These are phyloP conservation scores for Boletus edulis DNA, from an alignment of 768 basidiomycete genomes.

Conservation along the genomic window DNA sequence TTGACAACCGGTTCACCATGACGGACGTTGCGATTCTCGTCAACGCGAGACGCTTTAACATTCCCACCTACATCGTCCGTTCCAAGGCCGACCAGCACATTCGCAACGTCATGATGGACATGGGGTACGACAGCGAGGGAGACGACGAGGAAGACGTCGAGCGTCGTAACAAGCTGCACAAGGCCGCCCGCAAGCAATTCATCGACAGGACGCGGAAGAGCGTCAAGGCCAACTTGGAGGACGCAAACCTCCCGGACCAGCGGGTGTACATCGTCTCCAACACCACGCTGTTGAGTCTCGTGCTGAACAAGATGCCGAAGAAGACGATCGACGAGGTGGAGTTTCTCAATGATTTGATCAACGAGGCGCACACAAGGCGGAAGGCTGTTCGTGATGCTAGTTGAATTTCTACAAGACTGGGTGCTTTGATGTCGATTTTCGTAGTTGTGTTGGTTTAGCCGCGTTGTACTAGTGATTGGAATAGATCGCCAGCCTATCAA, in stretches of 20 bases:
- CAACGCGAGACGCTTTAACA: conserved; percentile 13
- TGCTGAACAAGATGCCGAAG: conserved; percentile 15
- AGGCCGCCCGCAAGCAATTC: conserved; percentile 13
- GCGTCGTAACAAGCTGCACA: conserved; percentile 9
- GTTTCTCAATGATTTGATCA: conserved; percentile 16
- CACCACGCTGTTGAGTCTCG: conserved; percentile 16
- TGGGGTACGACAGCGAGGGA: conserved; percentile 19
- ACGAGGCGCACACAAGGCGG: conserved; percentile 10
- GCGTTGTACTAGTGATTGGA: too few relatives aligned
- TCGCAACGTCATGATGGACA: conserved; percentile 16
- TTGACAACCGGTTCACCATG: conserved; percentile 23
- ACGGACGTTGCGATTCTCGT: conserved; percentile 20
- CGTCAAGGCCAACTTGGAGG: conserved; percentile 17
- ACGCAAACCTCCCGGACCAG: conserved; percentile 23
- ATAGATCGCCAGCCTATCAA: too few relatives aligned
- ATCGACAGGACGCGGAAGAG: conserved; percentile 15
- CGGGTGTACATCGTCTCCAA: conserved; percentile 29
- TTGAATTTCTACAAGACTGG: too few relatives aligned
- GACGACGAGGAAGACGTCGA: conserved; percentile 10
- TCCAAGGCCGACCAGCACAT: conserved; percentile 25
- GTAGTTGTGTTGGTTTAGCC: too few relatives aligned
- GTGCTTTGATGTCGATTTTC: too few relatives aligned
- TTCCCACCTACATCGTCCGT: conserved; percentile 23
- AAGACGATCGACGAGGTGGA: conserved; percentile 24
- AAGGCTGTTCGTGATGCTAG: background rate